These are phyloP conservation scores for Nemania serpens DNA, from an alignment of 2,329 filamentous ascomycete species.

Conservation along the genomic window DNA sequence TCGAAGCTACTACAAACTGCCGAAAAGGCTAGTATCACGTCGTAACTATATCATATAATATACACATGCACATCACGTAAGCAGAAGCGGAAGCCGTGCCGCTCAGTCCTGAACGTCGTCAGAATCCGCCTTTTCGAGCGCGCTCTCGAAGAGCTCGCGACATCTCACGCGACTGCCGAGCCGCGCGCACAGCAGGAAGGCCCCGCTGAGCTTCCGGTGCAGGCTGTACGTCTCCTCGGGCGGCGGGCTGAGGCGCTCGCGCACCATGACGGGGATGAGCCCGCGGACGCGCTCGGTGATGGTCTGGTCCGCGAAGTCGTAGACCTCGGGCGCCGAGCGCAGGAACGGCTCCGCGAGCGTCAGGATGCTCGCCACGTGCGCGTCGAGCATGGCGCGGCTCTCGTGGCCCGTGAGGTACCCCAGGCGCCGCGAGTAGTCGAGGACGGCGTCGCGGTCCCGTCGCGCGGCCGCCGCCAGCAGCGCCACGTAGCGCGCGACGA, in stretches of 20 bases:
- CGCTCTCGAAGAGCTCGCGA: slow-evolving; percentile 75
- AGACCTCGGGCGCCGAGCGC: slow-evolving; percentile 74
- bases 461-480: slow-evolving; percentile 80
- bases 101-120: slow-evolving; percentile 17
- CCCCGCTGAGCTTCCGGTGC: slow-evolving; percentile 92
- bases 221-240: slow-evolving; percentile 97
- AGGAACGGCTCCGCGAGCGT: slow-evolving; percentile 93
- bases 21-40: slow-evolving; percentile 6
- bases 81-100: not conserved
- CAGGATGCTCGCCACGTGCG: slow-evolving; percentile 84
- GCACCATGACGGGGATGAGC: slow-evolving; percentile 91
- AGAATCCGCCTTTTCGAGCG: slow-evolving; percentile 46
- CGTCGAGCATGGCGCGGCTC: slow-evolving; percentile 82
- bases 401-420: slow-evolving; percentile 94
- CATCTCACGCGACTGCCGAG: slow-evolving; percentile 84
- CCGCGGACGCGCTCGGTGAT: slow-evolving; percentile 91
- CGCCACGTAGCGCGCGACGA: slow-evolving; percentile 78
- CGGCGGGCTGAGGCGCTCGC: slow-evolving; percentile 84
- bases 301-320: slow-evolving; percentile 92
- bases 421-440: slow-evolving; percentile 71
- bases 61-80: not conserved
- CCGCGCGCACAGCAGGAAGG: slow-evolving; percentile 87
- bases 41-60: slow-evolving; percentile 6
- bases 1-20: slow-evolving; percentile 1
- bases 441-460: slow-evolving; percentile 66